Evolutionary conservation across 2,329 filamentous ascomycete species (phyloP), one percentile per base, ranked within the genome.

Genomic region (Alternaria triticina): DNA sequence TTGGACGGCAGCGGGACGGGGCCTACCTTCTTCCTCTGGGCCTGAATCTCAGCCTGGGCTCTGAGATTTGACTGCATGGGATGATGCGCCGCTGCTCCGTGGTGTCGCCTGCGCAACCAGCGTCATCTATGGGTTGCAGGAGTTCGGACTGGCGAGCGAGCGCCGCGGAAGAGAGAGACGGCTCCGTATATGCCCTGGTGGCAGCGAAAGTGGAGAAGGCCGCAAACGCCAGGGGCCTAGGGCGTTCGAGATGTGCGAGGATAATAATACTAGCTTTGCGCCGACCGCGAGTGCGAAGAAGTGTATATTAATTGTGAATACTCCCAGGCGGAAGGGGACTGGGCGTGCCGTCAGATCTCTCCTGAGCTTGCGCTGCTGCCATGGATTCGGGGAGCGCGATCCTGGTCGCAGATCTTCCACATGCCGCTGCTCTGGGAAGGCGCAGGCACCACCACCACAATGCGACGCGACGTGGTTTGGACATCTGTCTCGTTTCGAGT

Each of bases 21-120:
- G 63, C 73, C 47, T 69, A 87, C 86, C 85, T 87, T 88, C 81
- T 85, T 85, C 81, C 87, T 85, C 76, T 86, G 85, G 76, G 84
- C 85, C 77, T 88, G 86, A 75, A 85, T 80, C 81, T 87, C 86
- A 79, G 85, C 84, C 82, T 85, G 85, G 74, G 83, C 79, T 75
- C 76, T 82, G 66, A 77, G 74, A 74, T 80, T 79, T 78, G 81
- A 82, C 82, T 83, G 82, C 77, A 80, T 80, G 75, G 73, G 72
- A 77, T 72, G 76, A 62, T 62, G 60, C 74, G 75, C 72, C 75
- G 72, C 74, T 74, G 70, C 72, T 64, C 65, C 64, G 65, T 70
- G 59, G 68, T 64, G 65, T 69, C 62, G 71, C 65, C 65, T 70
- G 68, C 70, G 62, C 70, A 62, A 66, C 68, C 71, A 71, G 74